Evolutionary conservation across 208 protist species (phyloP).

Genomic region (Phytomonas sp.): DNA sequence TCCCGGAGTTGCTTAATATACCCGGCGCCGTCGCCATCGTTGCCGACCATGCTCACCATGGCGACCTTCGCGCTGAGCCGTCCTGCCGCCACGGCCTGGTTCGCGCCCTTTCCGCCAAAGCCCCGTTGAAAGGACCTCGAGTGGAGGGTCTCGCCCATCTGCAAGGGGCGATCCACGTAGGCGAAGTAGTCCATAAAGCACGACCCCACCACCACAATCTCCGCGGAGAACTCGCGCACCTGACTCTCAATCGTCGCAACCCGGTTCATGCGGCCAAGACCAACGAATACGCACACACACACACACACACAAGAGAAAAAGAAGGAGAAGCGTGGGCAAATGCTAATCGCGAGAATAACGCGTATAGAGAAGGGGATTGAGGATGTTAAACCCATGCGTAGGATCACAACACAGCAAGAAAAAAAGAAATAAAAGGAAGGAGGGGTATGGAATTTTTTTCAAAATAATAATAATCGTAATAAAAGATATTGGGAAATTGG

Average conservation of each 20-base stretch:
- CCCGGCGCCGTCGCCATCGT: constrained; percentile 74
- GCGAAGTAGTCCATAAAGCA: constrained; percentile 89
- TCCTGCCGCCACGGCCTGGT: constrained; percentile 83
- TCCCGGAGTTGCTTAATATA: constrained; percentile 76
- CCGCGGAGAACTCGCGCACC: constrained; percentile 25
- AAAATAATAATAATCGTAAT: not conserved
- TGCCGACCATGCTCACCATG: constrained; percentile 86
- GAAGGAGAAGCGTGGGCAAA: constrained; percentile 7
- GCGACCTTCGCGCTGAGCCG: constrained; percentile 72
- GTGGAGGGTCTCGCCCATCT: constrained; percentile 90
- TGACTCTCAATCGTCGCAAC: constrained; percentile 38
- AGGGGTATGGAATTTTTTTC: no score
- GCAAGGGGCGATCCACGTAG: constrained; percentile 82
- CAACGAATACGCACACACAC: not conserved
- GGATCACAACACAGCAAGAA: not conserved
- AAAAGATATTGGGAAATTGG: no score
- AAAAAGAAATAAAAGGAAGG: not conserved
- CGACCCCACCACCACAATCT: constrained; percentile 80
- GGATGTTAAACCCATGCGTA: no score
- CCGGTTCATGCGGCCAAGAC: constrained; percentile 32
- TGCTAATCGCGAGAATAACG: not conserved
- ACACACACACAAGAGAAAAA: no score
- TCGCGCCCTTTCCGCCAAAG: constrained; percentile 93
- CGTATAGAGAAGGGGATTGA: not conserved
- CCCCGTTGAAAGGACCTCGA: constrained; percentile 75